Base-by-base conservation (phyloP, 345 rosid genomes). In the Citrus maxima region DNA sequence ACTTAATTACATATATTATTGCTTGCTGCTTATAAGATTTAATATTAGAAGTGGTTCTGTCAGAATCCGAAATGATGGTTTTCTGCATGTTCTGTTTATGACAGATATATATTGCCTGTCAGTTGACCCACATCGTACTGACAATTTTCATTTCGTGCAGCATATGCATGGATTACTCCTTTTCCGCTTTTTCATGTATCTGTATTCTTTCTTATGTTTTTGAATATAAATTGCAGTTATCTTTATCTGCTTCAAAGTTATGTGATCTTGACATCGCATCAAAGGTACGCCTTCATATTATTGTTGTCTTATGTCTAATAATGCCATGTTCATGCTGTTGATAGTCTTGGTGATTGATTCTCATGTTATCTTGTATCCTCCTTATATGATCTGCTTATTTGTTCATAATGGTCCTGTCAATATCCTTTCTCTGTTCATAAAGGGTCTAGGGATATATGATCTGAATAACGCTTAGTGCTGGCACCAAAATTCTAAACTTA, bases 231-330 rank as follows among this genome's bases (percentile, higher is more conserved):
- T 38, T 86, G 87, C 91, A 93, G 98, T 73, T 95, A 78, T 82
- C 93, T 73, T 70, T 92, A 70, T 93, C 97, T 14, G 97, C 93
- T 70, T 86, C 91, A 28, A 90, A 90, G 67, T 88, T 95, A 79
- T 76, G 80, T 32, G 95, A 95, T 84, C 90, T 87, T 65, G 98
- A 95, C 79, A 63, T 92, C 76, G 75, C 88, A 63, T 95, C 98
- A 67, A 95, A 93, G 93, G 98, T 93, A 77, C 38, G 78, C 46
- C 46, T 51, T 27, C 25, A 27, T 56, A 37, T 30, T 51, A 46
- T 46, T 22, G 49, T 49, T 8, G 37, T 75, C 27, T 25, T 32
- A 16, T 64, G 60, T 75, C 5, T 75, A 22, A 27, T 51, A 10
- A 74, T 24, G 25, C 25, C 59, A 19, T 61, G 37, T 40, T 74